Conservation (phyloP, 2,329 filamentous ascomycete genomes). For the Colletotrichum sp. region DNA sequence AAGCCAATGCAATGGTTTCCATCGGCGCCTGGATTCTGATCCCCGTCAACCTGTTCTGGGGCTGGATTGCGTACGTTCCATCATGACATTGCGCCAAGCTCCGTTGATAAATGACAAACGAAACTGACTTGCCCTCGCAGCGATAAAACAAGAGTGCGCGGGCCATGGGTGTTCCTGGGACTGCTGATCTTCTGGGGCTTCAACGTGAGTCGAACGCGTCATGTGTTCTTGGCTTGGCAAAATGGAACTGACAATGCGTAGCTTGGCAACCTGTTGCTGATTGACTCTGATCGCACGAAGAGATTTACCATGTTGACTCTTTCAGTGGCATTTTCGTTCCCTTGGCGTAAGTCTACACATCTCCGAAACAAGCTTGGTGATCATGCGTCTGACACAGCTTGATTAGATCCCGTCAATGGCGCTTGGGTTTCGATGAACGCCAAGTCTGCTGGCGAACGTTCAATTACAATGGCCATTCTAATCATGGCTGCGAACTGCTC, state of each 20-base stretch:
- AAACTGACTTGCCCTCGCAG: background rate
- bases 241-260: background rate
- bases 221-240: background rate
- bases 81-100: background rate
- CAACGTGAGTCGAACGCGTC: slow-evolving; percentile 22
- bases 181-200: slow-evolving; percentile 30
- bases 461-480: slow-evolving; percentile 35
- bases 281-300: background rate
- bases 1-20: slow-evolving; percentile 37
- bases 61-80: slow-evolving; percentile 25
- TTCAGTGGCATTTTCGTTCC: slow-evolving; percentile 28
- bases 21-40: slow-evolving; percentile 40
- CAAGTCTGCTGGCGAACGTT: slow-evolving; percentile 31
- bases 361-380: background rate
- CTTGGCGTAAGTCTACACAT: slow-evolving; percentile 31
- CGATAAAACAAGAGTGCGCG: slow-evolving; percentile 27
- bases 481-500: slow-evolving; percentile 37
- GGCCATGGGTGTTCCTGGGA: slow-evolving; percentile 31
- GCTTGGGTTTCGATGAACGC: slow-evolving; percentile 35
- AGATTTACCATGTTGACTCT: slow-evolving; percentile 33
- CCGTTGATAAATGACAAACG: background rate
- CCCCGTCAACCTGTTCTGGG: slow-evolving; percentile 35
- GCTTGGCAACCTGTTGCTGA: slow-evolving; percentile 14
- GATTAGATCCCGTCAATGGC: slow-evolving; percentile 29
- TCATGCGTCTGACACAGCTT: background rate